Base-by-base conservation (phyloP, 371 early-diverging fungal genomes). In the Apophysomyces variabilis region DNA sequence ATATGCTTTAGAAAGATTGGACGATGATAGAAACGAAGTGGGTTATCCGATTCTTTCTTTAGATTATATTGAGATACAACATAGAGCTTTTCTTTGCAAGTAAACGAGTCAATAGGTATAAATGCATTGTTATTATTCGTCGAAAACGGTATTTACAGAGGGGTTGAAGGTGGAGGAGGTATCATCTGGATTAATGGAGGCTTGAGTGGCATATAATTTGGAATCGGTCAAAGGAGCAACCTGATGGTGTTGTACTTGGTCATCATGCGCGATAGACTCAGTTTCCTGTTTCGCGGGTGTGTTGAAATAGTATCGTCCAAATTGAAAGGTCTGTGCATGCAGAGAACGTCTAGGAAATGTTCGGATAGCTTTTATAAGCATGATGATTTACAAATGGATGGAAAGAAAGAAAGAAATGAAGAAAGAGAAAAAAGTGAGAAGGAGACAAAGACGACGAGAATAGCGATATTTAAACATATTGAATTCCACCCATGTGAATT, bases 71-170 rank as follows among this genome's bases (percentile, higher is more conserved):
- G 32, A 26, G 32, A 3, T 26, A 3, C 32, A 26, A 26, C 3
- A 26, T 3, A 26, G 3, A 26, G 32, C 32, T 3, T 26, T 26
- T 3, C 3, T 26, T 26, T 26, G 32, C 32, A 26, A 26, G 32
- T 3, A 26, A 26, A 26, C 3, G 3, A 26, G 32, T 26, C 32
- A 26, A 26, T 26, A 26, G 32, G 3, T 26, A 26, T 26, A 26
- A 26, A 26, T 26, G 32, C 32, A 26, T 26, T 26, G 32, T 26
- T 26, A 26, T 26, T 26, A 26, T 26, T 26, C 74, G 26, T 74
- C 74, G 65, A 74, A 74, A 18, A 70, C 65, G 46, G 66, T 61
- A 38, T 74, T 74, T 11, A 74, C 79, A 39, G 77, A 72, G n/a
- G 83, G 83, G 38, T 64, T 75, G 61, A 78, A 78, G 58, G 57